Base-by-base conservation (phyloP, 2,329 filamentous ascomycete species). In the Scedosporium dehoogii region DNA sequence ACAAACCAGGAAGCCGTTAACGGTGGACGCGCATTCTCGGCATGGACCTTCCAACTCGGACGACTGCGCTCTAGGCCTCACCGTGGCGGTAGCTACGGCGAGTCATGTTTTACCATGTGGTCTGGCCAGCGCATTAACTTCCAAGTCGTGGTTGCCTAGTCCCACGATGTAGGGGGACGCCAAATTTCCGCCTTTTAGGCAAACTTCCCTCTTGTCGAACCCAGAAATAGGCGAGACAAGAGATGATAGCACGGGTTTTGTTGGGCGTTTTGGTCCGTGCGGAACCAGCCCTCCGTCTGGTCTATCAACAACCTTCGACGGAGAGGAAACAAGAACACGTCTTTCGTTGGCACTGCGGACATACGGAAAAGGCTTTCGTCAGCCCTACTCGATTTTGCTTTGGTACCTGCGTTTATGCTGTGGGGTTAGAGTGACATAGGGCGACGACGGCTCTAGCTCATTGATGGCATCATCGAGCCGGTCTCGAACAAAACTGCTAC, bases 311-410 rank as follows among this genome's bases (percentile, higher is more conserved):
- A 69, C 70, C 41, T 66, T 66, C 72, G 70, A 21, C 16, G 85
- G 85, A 86, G 88, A 87, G 89, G 88, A 92, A 89, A 79, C 88
- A 60, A 96, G 96, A 97, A 55, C 92, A 94, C 90, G 88, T 96
- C 91, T 87, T 81, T 81, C 74, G 89, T 90, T 86, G 89, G 87
- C 85, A 87, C 84, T 90, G 91, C 88, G 82, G 79, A 84, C 89
- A 87, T 71, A 91, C 87, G 81, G 90, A 92, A 85, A 88, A 84
- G 85, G 76, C 69, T 59, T 62, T 29, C 41, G 56, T 64, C 55
- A 23, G 48, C 27, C 38, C 41, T 61, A 29, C 55, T 23, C 25
- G 41, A 44, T 27, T 9, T 3, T 38, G 33, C 33, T 33, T 33
- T 42, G 9, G 29, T 12, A 33, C 21, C 16, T 27, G 58, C 58